phyloP scores from a whole-genome alignment of 495 filamentous ascomycete species.

The Astrothelium macrocarpum region DNA sequence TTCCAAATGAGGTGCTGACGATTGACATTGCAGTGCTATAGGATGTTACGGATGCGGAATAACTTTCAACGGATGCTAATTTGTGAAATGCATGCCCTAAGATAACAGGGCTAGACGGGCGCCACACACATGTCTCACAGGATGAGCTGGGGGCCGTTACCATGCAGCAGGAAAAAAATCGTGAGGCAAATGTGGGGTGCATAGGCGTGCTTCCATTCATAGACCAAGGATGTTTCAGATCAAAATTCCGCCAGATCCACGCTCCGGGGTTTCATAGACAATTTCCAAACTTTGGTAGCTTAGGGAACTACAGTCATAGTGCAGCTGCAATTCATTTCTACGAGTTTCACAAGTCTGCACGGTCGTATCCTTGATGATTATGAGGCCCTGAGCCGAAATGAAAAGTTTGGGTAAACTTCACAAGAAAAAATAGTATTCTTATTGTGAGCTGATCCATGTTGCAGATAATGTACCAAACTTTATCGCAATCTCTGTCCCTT shows the following conservation, averaged over 20 bases:
- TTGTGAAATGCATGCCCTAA: too few relatives aligned
- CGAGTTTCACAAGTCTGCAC: background rate
- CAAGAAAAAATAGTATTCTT: background rate
- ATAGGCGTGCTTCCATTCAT: constrained; percentile 2
- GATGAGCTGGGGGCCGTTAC: background rate
- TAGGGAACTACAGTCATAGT: background rate
- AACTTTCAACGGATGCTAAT: too few relatives aligned
- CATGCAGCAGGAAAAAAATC: background rate
- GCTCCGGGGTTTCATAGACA: background rate
- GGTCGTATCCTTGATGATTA: background rate
- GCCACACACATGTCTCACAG: background rate
- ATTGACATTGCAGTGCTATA: too few relatives aligned
- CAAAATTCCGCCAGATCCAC: background rate
- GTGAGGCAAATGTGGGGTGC: constrained; percentile 2
- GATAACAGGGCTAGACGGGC: too few relatives aligned
- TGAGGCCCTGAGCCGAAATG: background rate
- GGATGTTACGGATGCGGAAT: too few relatives aligned
- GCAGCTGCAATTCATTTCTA: background rate
- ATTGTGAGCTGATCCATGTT: background rate
- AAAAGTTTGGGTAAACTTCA: too few relatives aligned
- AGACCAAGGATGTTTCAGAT: constrained; percentile 2
- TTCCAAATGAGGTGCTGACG: too few relatives aligned
- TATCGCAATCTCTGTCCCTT: background rate
- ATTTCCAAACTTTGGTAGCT: background rate
- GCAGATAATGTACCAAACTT: background rate